A percentile compares a stretch with the other conserved stretches of the same genome.
These are phyloP conservation scores for Paraconiothyrium brasiliense DNA, from an alignment of 2,329 filamentous ascomycete genomes.

Conservation along the genomic window DNA sequence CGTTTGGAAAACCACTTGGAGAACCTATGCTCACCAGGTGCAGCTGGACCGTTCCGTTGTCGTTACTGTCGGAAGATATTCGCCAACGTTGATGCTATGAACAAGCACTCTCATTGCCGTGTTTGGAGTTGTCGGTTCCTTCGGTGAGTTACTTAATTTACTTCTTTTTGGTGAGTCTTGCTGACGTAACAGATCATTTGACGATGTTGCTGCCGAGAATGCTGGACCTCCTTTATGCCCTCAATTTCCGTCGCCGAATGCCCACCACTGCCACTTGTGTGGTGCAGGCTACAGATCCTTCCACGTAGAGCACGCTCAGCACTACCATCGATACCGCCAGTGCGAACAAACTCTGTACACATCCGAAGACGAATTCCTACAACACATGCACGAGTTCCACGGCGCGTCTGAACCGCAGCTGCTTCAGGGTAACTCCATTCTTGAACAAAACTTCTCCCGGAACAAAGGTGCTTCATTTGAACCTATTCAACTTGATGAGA, in stretches of 20 bases:
- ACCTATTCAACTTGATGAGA: conserved; percentile 45
- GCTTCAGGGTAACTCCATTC: conserved; percentile 36
- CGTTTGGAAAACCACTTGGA: conserved; percentile 45
- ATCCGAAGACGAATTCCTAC: conserved; percentile 44
- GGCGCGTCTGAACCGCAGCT: conserved; percentile 38
- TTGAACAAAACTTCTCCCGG: conserved; percentile 48
- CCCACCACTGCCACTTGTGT: conserved; percentile 48
- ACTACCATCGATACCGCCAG: conserved; percentile 43
- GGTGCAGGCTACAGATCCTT: conserved; percentile 44
- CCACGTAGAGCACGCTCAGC: conserved; percentile 45
- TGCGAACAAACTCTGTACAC: conserved; percentile 47
- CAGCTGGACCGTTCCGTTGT: conserved; percentile 44
- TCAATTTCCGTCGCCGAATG: conserved; percentile 46
- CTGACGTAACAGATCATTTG: conserved; percentile 30
- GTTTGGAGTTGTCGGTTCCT: conserved; percentile 49
- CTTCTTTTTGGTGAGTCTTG: neutral
- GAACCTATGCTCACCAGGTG: conserved; percentile 39
- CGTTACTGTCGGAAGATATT: conserved; percentile 47
- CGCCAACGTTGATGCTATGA: conserved; percentile 40
- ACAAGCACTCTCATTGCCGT: conserved; percentile 45
- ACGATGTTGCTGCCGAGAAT: conserved; percentile 45
- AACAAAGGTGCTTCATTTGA: conserved; percentile 49
- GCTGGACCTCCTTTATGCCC: conserved; percentile 42
- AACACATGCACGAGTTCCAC: conserved; percentile 46
- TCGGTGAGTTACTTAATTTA: conserved; percentile 13